Conservation (phyloP, 257 asterid genomes). For the Penstemon barbatus region DNA sequence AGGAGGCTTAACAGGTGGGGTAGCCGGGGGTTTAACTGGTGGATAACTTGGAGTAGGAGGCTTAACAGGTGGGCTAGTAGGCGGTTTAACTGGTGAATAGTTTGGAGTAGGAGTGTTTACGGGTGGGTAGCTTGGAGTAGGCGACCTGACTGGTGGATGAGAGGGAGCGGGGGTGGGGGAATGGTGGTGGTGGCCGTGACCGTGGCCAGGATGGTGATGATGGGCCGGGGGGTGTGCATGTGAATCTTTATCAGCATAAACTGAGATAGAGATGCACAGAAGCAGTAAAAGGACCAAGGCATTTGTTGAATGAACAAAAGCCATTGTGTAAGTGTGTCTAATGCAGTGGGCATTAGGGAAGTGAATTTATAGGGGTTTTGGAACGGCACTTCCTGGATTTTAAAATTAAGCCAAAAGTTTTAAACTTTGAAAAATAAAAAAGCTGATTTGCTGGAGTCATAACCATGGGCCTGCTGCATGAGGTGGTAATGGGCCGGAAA, state of each 20-base stretch:
- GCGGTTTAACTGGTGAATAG: constrained; percentile 24
- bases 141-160: not conserved
- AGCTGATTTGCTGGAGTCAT: not conserved
- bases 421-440: not conserved
- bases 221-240: no score
- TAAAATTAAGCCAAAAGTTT: not conserved
- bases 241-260: not conserved
- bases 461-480: not conserved
- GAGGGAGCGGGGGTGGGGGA: constrained; percentile 18
- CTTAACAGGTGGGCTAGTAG: constrained; percentile 14
- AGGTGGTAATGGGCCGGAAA: no score
- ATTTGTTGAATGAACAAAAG: not conserved
- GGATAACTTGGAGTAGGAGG: constrained; percentile 24
- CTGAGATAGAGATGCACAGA: not conserved
- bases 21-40: constrained; percentile 13
- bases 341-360: not conserved
- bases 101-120: no score
- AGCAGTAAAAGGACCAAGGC: constrained; percentile 14
- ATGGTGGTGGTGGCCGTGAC: constrained; percentile 31
- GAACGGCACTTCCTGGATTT: constrained; percentile 25
- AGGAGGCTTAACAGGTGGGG: constrained; percentile 19
- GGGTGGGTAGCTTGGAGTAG: not conserved
- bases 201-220: constrained; percentile 7
- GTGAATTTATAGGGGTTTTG: constrained; percentile 37
- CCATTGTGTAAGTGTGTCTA: constrained; percentile 18